Percentiles rank a stretch among this genome's conserved stretches.
These are phyloP conservation scores for Fragaria iinumae DNA, from an alignment of 306 rosid genomes.

Conservation along the genomic window DNA sequence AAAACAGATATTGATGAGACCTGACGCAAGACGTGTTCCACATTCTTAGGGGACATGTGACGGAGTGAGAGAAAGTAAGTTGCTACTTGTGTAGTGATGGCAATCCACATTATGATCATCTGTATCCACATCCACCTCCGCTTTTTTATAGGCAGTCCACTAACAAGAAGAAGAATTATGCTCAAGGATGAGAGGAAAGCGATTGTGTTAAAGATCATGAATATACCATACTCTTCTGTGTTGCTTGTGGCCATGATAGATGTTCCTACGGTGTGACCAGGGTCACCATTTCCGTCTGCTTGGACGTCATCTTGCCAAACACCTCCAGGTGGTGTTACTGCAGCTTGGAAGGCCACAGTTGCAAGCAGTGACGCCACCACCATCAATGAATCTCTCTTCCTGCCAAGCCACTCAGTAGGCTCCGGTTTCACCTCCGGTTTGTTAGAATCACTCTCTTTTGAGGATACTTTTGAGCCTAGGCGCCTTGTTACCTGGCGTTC, in stretches of 20 bases:
- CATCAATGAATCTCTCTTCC: constrained; percentile 30
- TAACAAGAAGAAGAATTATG: constrained; percentile 30
- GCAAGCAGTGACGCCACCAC: constrained; percentile 34
- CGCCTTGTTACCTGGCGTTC: background rate
- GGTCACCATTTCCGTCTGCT: constrained; percentile 4
- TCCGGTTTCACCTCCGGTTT: constrained; percentile 1
- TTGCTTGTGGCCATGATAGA: constrained; percentile 22
- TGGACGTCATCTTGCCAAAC: constrained; percentile 31
- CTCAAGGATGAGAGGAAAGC: constrained; percentile 29
- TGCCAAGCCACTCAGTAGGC: constrained; percentile 26
- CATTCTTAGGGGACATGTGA: constrained; percentile 20
- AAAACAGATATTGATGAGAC: constrained; percentile 21
- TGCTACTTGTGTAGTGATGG: constrained; percentile 21
- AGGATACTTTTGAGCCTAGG: background rate
- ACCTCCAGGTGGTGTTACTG: constrained; percentile 34
- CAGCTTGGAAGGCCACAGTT: constrained; percentile 37
- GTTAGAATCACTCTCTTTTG: background rate
- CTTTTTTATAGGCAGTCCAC: constrained; percentile 29
- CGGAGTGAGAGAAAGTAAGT: constrained; percentile 28
- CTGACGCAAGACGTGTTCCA: background rate
- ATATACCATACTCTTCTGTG: constrained; percentile 7
- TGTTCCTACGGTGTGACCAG: constrained; percentile 26
- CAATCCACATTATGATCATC: constrained; percentile 33
- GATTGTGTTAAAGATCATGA: constrained; percentile 30
- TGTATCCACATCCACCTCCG: constrained; percentile 38